Base-by-base conservation (phyloP, 75 land plant genomes). In the Cupressus sempervirens region DNA sequence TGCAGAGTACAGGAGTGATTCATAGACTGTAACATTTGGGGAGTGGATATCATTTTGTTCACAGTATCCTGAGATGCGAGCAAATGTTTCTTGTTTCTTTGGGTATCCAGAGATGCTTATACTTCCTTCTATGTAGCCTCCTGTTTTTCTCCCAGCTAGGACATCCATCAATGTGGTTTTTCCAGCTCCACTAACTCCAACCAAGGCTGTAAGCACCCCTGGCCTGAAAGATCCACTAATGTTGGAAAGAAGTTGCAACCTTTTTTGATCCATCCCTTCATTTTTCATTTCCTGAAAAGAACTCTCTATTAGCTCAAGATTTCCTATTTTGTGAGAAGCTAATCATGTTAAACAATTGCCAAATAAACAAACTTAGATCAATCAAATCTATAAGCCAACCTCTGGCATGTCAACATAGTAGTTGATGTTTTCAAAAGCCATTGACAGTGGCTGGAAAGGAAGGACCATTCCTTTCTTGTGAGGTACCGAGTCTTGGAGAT, bases 91-190 rank as follows among this genome's bases (percentile, higher is more conserved):
- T 74, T 94, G 95, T 36, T 90, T 90, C 88, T 94, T 94, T 4
- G 94, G 94, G 70, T 84, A 94, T 4, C 96, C 94, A 10, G 94
- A 93, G 53, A 94, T 93, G 34, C 52, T 87, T 38, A 94, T 93
- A 35, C 54, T 62, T 14, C 96, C 96, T 35, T 90, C 91, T 48
- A 93, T 89, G 68, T 94, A 91, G 13, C 96, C 96, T 76, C 91
- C 93, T 7, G 96, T 93, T 88, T 94, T 94, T 80, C 94, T 88
- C 82, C 93, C 96, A 46, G 92, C 92, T 29, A 94, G 81, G 7
- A 94, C 94, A 88, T 93, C 96, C 96, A 94, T 93, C 35, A 94
- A 84, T 14, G 95, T 93, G 9, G 95, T 93, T 85, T 93, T 93
- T 13, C 94, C 94, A 50, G 95, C 95, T 26, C 95, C 95, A 70